These are phyloP conservation scores for Chaetomium cochliodes DNA, from an alignment of 495 filamentous ascomycete genomes.

Conservation along the genomic window DNA sequence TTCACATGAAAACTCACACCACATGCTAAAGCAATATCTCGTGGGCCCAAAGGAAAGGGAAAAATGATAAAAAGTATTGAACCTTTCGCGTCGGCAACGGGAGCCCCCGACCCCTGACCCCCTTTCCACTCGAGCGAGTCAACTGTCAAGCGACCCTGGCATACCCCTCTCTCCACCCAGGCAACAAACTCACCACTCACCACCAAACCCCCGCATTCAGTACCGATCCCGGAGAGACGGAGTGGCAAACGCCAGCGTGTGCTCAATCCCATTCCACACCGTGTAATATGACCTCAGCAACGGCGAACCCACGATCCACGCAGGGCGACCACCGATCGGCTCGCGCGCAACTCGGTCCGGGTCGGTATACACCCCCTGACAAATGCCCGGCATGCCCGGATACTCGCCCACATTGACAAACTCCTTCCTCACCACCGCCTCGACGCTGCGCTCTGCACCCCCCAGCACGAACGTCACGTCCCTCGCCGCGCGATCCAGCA, in stretches of 20 bases:
- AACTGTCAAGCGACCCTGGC: too few species aligned
- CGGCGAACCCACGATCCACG: constrained; percentile 29
- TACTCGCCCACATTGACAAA: constrained; percentile 31
- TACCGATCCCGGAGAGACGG: background rate
- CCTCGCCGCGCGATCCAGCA: constrained; percentile 17
- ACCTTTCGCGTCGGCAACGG: too few species aligned
- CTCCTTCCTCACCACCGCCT: constrained; percentile 24
- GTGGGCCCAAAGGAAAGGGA: too few species aligned
- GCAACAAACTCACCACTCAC: background rate
- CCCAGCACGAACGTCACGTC: constrained; percentile 29
- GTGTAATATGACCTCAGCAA: constrained; percentile 32
- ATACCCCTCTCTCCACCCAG: background rate
- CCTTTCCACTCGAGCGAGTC: too few species aligned
- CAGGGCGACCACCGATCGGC: constrained; percentile 21
- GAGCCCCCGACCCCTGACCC: too few species aligned
- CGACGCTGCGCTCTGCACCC: background rate
- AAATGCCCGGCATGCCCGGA: constrained; percentile 25
- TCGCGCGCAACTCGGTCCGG: constrained; percentile 18
- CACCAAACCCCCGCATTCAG: background rate
- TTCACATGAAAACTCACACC: too few species aligned
- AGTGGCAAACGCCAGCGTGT: constrained; percentile 27
- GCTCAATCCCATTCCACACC: constrained; percentile 26
- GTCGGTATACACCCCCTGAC: constrained; percentile 28
- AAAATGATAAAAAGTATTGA: too few species aligned
- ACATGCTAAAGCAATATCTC: too few species aligned